Base-by-base conservation (phyloP, 768 basidiomycete genomes). In the Tylopilus vinaceipallidus region DNA sequence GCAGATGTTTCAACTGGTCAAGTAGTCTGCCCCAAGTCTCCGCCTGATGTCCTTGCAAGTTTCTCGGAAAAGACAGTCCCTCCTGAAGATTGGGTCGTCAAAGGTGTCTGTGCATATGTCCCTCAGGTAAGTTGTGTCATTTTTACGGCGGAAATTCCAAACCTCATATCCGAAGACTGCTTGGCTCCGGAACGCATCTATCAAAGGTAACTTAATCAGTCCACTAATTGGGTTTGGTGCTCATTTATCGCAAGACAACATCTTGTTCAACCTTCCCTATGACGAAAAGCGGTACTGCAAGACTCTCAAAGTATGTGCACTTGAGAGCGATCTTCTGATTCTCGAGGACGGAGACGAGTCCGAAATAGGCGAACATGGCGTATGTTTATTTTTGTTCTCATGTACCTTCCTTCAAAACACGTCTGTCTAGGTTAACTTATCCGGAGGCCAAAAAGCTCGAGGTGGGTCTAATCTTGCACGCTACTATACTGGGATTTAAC, bases 301-400 rank as follows among this genome's bases (percentile, higher is more conserved):
- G 56, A 92, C 91, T 6, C 71, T 95, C 6, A 83, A 90, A 66
- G 88, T 83, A 37, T 82, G 81, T 51, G 88, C 90, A 1, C 73
- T 94, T 19, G 71, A 84, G 19, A 79, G 74, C 47, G 91, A 94
- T 61, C 73, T 94, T 29, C 79, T 83, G 42, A 91, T 93, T 47
- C 72, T 94, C 14, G 91, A 93, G 62, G 91, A 93, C 58, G 89
- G 91, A 1, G 91, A 93, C 56, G 84, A 88, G 56, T 83, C 89
- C 0, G 91, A 93, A 66, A 91, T 92, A 46, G 90, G 90, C 17
- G 90, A 92, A 71, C 83, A 87, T 27, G 90, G 90, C 20, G 89
- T 89, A 61, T 13, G 67, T 23, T n/a, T 17, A 4, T 36, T 48
- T 53, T 32, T 10, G 29, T 38, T 26, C 5, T 29, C 1, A 35